Base-by-base conservation (phyloP, 768 basidiomycete genomes). In the Lactarius deliciosus region DNA sequence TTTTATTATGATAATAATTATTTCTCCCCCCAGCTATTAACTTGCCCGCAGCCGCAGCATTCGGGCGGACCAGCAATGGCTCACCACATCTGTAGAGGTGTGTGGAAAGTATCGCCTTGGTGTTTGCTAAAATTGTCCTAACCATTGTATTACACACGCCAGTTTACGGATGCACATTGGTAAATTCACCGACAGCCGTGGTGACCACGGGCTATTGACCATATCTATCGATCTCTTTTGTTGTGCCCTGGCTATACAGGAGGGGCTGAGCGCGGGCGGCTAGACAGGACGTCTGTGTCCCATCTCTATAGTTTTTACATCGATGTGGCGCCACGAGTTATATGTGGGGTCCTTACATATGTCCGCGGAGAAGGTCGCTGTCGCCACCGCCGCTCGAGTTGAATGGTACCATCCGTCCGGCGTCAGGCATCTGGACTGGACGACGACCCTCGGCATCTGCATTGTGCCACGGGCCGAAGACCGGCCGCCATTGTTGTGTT, bases 151-250 rank as follows among this genome's bases (percentile, higher is more conserved):
- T 15, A 40, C 5, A 40, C 15, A 40, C 15, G 11, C 38, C 15
- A 40, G 10, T 40, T 40, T 40, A 40, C 15, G 11, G 15, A 40
- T 10, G 10, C 38, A 63, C 61, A 50, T 63, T 54, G 54, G 61
- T 20, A 43, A 43, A 43, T 43, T 18, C 43, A 18, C 43, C 41
- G 41, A 43, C 38, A 62, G 54, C 53, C 32, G 32, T 63, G 53
- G 30, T 54, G 62, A 63, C 62, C 32, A 54, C 20, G n/a, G 18
- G 20, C 34, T n/a, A 22, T 54, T 53, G 50, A 30, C 50, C 50
- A 53, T 54, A 61, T 54, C 61, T 50, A 36, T 32, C n/a, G 3
- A 50, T 50, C 47, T 0, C 47, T 50, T 41, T 18, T 50, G 11
- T 22, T 22, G 47, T 10, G 47, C 10, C 22, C 22, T 47, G 10